phyloP scores from a whole-genome alignment of 257 asterid species.

The Sherardia arvensis region DNA sequence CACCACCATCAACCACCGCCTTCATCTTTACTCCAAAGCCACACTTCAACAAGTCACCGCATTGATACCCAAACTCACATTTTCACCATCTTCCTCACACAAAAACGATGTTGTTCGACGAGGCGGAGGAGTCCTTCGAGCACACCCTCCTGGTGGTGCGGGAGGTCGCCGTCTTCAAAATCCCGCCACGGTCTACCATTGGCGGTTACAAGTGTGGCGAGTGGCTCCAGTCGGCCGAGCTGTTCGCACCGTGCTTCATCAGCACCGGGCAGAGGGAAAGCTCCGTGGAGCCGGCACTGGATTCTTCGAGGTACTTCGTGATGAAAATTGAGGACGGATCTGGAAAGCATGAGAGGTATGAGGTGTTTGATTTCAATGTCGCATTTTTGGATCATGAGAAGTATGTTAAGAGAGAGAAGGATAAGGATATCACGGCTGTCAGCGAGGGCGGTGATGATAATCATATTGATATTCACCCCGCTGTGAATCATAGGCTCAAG shows the following conservation, averaged over 20 bases:
- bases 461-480: constrained; percentile 79
- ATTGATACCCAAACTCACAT: neutral
- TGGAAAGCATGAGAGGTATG: constrained; percentile 88
- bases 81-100: neutral
- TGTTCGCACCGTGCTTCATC: constrained; percentile 89
- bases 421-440: constrained; percentile 36
- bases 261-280: constrained; percentile 78
- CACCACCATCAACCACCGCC: neutral
- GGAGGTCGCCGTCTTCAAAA: no score
- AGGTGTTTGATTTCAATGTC: constrained; percentile 90
- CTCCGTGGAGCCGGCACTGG: constrained; percentile 84
- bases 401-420: constrained; percentile 68
- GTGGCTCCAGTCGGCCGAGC: no score
- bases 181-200: no score
- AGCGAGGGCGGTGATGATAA: constrained; percentile 35
- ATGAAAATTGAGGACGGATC: constrained; percentile 85
- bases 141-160: no score
- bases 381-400: constrained; percentile 87
- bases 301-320: constrained; percentile 87
- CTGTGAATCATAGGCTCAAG: no score
- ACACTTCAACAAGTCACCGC: no score
- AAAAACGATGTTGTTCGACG: constrained; percentile 59
- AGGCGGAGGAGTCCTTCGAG: constrained; percentile 78
- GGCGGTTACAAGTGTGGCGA: no score
- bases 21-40: constrained; percentile 4